Conservation (phyloP, 1,284 basidiomycete genomes). For the Papiliotrema laurentii region DNA sequence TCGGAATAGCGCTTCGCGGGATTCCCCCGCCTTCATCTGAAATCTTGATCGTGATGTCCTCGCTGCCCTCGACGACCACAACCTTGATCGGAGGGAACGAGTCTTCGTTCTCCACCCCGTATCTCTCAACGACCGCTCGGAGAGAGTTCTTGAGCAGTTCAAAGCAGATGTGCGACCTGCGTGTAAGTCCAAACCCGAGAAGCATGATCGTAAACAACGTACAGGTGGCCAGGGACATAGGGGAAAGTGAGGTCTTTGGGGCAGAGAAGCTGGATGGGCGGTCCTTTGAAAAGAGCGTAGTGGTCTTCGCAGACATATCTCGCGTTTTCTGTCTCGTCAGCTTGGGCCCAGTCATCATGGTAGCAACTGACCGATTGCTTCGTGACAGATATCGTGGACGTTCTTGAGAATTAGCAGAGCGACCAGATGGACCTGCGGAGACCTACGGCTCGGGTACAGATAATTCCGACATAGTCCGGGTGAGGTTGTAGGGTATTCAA, state of each 20-base stretch:
- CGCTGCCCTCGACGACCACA: slow-evolving; percentile 86
- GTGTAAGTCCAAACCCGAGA: slow-evolving; percentile 2
- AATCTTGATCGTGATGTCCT: slow-evolving; percentile 99
- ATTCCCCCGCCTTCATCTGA: slow-evolving; percentile 95
- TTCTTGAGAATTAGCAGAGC: slow-evolving; percentile 53
- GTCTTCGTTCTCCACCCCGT: slow-evolving; percentile 69
- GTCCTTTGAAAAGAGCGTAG: slow-evolving; percentile 88
- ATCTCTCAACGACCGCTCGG: slow-evolving; percentile 91
- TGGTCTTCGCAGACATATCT: slow-evolving; percentile 98
- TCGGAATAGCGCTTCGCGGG: slow-evolving; percentile 81
- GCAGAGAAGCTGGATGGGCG: slow-evolving; percentile 95
- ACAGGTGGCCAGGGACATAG: slow-evolving; percentile 93
- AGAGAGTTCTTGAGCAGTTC: slow-evolving; percentile 99
- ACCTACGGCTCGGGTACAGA: slow-evolving; percentile 85
- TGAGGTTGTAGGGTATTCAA: slow-evolving; percentile 85
- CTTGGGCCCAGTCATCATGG: not conserved
- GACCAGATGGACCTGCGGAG: not conserved
- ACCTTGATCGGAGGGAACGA: slow-evolving; percentile 92
- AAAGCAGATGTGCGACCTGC: slow-evolving; percentile 81
- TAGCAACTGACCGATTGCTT: slow-evolving; percentile 63
- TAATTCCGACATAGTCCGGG: slow-evolving; percentile 93
- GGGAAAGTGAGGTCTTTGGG: slow-evolving; percentile 82
- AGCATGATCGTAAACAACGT: slow-evolving; percentile 11
- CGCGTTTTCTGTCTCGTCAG: slow-evolving; percentile 67
- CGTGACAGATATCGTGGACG: slow-evolving; percentile 92